Percentiles rank a stretch among this genome's conserved stretches.
phyloP scores from a whole-genome alignment of 176 grass and related monocot species.

The Aegilops umbellulata region DNA sequence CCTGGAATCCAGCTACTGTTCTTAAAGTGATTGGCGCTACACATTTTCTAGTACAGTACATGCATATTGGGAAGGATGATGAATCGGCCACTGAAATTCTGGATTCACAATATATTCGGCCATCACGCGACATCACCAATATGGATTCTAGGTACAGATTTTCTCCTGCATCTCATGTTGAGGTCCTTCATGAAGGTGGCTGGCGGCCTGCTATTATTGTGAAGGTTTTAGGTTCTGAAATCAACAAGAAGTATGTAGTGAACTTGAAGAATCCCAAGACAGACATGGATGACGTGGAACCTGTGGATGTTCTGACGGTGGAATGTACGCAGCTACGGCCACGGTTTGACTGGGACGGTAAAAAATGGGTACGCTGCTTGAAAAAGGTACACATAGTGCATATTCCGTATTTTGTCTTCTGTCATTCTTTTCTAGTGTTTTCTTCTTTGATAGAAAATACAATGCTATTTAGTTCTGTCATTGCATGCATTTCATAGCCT shows the following conservation, averaged over 20 bases:
- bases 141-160: slow-evolving; percentile 28
- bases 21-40: slow-evolving; percentile 29
- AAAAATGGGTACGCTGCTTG: slow-evolving; percentile 19
- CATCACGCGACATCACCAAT: neutral
- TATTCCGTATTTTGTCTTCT: neutral
- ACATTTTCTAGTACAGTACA: slow-evolving; percentile 36
- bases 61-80: neutral
- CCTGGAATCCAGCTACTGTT: slow-evolving; percentile 42
- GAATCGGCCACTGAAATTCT: slow-evolving; percentile 28
- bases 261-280: slow-evolving; percentile 2
- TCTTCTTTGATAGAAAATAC: neutral
- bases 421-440: neutral
- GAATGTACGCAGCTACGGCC: slow-evolving; percentile 28
- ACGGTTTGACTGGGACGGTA: slow-evolving; percentile 9
- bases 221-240: neutral
- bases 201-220: slow-evolving; percentile 42
- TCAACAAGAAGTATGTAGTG: slow-evolving; percentile 27
- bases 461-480: neutral
- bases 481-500: neutral
- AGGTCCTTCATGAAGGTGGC: slow-evolving; percentile 24
- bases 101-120: slow-evolving; percentile 40
- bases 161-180: slow-evolving; percentile 18
- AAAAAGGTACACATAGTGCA: neutral
- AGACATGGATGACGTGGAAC: slow-evolving; percentile 17
- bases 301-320: slow-evolving; percentile 21